Conservation (phyloP, 2,329 filamentous ascomycete species). For the Arthrocladium fulminans region DNA sequence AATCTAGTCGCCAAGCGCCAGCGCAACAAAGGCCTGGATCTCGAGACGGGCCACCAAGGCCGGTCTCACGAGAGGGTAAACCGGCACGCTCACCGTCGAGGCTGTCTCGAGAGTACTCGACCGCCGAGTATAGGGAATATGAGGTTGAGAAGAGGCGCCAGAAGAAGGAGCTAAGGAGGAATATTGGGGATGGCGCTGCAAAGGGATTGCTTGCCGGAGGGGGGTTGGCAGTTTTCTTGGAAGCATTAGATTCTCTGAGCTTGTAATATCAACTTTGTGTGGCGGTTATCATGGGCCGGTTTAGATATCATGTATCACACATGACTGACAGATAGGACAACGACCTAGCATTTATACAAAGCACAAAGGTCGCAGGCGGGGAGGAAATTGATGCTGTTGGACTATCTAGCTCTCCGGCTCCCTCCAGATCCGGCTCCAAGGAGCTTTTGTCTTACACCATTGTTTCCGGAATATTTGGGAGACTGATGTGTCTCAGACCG, state of each 20-base stretch:
- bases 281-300: not conserved
- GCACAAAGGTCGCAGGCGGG: not conserved
- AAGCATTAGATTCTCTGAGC: slow-evolving; percentile 31
- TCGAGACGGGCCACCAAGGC: slow-evolving; percentile 17
- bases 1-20: slow-evolving; percentile 1
- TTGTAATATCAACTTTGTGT: slow-evolving; percentile 9
- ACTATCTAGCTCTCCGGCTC: too few species aligned
- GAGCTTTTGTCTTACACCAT: too few species aligned
- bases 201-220: slow-evolving; percentile 30
- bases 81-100: slow-evolving; percentile 18
- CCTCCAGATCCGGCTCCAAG: too few species aligned
- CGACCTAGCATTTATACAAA: not conserved
- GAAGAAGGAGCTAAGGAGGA: slow-evolving; percentile 23
- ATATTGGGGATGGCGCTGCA: slow-evolving; percentile 28
- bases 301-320: not conserved
- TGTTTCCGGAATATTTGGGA: too few species aligned
- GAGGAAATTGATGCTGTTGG: not conserved
- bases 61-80: slow-evolving; percentile 21
- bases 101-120: slow-evolving; percentile 9
- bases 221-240: slow-evolving; percentile 32
- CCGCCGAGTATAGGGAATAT: slow-evolving; percentile 6
- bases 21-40: slow-evolving; percentile 14
- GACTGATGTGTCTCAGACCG: too few species aligned
- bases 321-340: not conserved
- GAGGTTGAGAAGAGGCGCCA: slow-evolving; percentile 14